Conservation (phyloP, 2,329 filamentous ascomycete species). For the Monilinia aucupariae region DNA sequence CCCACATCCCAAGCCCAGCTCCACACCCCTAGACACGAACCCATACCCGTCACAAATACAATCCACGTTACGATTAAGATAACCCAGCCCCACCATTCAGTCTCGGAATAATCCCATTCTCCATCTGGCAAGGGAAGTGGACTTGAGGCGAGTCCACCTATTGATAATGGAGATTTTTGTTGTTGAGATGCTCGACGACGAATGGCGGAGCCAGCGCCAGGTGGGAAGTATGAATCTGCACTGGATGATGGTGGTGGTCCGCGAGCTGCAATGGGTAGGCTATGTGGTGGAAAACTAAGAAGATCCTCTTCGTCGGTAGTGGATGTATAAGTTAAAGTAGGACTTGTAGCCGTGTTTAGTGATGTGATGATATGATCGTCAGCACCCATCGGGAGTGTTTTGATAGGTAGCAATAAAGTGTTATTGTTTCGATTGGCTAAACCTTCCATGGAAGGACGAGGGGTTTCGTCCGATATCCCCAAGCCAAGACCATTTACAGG, state of each 20-base stretch:
- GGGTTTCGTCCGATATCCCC: constrained; percentile 44
- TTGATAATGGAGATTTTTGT: constrained; percentile 55
- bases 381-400: constrained; percentile 32
- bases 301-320: constrained; percentile 82
- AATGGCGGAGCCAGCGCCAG: constrained; percentile 37
- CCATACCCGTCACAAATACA: constrained; percentile 95
- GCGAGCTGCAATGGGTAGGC: constrained; percentile 41
- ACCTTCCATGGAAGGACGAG: constrained; percentile 44
- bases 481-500: constrained; percentile 39
- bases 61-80: constrained; percentile 87
- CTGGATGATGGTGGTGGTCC: constrained; percentile 46
- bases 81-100: constrained; percentile 97
- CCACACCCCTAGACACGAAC: constrained; percentile 90
- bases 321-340: constrained; percentile 58
- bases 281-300: constrained; percentile 54
- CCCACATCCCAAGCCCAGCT: constrained; percentile 99
- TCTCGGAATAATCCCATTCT: constrained; percentile 88
- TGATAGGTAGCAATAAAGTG: constrained; percentile 29
- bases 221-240: constrained; percentile 58
- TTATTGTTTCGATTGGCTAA: constrained; percentile 37
- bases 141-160: constrained; percentile 47
- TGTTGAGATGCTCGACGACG: constrained; percentile 32
- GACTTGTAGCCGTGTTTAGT: constrained; percentile 42
- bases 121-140: constrained; percentile 43
- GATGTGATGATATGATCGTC: constrained; percentile 31